Conservation (phyloP, 208 protist genomes). For the Porcisia hertigi region DNA sequence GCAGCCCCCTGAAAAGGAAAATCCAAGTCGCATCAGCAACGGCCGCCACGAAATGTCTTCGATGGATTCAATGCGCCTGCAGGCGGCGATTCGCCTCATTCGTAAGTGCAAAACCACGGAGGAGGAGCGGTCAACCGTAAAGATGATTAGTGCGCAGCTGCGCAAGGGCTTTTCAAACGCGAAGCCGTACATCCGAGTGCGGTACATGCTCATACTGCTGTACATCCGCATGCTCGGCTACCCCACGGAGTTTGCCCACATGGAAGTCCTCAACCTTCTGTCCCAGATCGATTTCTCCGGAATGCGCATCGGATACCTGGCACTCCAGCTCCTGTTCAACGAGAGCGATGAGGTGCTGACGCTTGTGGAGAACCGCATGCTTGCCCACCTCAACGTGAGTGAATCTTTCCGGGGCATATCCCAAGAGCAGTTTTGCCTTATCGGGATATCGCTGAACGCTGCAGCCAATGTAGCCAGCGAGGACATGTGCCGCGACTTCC, state of each 20-base stretch:
- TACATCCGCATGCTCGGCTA: conserved; percentile 99
- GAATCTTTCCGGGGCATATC: conserved; percentile 21
- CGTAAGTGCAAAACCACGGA: conserved; percentile 96
- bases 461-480: conserved; percentile 97
- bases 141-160: conserved; percentile 96
- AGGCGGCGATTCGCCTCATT: conserved; percentile 97
- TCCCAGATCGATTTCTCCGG: conserved; percentile 95
- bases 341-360: conserved; percentile 98
- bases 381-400: conserved; percentile 91
- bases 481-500: conserved; percentile 97
- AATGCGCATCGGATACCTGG: conserved; percentile 98
- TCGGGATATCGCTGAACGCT: conserved; percentile 96
- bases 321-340: conserved; percentile 95
- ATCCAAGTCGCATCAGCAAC: not conserved
- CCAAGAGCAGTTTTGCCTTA: conserved; percentile 76
- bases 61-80: conserved; percentile 82
- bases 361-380: conserved; percentile 98
- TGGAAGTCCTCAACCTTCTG: conserved; percentile 98
- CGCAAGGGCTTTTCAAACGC: conserved; percentile 94
- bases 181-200: conserved; percentile 92
- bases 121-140: conserved; percentile 96
- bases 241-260: conserved; percentile 99
- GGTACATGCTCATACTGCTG: conserved; percentile 99
- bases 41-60: conserved; percentile 45
- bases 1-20: too few species aligned